Percentiles rank a stretch among this genome's conserved stretches.
Evolutionary conservation across 768 basidiomycete species (phyloP).

Genomic region (Termitomyces sp.): DNA sequence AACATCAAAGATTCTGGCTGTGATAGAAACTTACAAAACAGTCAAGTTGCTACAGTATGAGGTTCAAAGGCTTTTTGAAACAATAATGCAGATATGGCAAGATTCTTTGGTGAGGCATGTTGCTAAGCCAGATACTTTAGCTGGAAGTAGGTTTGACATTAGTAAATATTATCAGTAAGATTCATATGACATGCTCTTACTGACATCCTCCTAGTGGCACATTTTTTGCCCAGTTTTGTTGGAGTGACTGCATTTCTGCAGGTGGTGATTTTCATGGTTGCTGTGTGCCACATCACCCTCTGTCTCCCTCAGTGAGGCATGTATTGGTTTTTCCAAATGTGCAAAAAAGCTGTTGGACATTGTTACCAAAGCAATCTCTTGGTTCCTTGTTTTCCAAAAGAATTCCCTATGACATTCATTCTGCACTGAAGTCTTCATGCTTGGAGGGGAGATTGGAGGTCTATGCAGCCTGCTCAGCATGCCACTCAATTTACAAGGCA

Average conservation of each 20-base stretch:
- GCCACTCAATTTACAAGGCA: constrained; percentile 9
- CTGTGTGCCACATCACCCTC: neutral
- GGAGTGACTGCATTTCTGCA: neutral
- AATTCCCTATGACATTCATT: no score
- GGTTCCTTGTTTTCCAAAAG: no score
- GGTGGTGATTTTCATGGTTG: neutral
- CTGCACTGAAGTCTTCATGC: neutral
- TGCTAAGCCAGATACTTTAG: neutral
- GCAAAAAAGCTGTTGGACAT: neutral
- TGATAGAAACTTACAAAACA: neutral
- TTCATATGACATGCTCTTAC: no score
- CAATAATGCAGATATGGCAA: neutral
- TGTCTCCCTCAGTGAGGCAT: neutral
- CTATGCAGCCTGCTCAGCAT: constrained; percentile 16
- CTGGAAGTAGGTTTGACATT: neutral
- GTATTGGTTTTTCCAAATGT: neutral
- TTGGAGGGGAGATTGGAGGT: constrained; percentile 13
- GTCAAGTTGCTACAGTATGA: neutral
- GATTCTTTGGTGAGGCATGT: neutral
- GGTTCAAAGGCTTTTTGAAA: neutral
- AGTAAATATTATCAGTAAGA: neutral
- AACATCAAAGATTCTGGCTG: neutral
- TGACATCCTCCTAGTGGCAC: no score
- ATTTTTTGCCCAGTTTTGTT: no score
- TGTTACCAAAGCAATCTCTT: no score